Conservation (phyloP, 148 eudicot genomes). For the Cornus florida region DNA sequence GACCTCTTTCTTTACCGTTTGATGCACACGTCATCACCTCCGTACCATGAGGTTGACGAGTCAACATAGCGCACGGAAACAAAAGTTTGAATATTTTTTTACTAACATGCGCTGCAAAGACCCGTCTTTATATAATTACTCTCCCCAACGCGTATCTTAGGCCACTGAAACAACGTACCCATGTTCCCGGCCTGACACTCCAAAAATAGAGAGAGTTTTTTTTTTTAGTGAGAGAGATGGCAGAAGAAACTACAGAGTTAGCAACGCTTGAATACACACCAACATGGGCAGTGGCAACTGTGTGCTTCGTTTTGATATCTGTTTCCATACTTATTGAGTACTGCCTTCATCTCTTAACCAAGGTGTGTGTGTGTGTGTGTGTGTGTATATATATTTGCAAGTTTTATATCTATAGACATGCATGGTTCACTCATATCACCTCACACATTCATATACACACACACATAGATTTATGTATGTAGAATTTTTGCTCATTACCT, state of each 20-base stretch:
- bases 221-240: constrained; percentile 15
- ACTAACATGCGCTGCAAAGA: background rate
- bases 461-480: background rate
- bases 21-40: background rate
- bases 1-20: background rate
- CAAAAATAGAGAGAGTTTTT: constrained; percentile 9
- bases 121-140: background rate
- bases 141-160: background rate
- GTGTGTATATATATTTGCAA: background rate
- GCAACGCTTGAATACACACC: constrained; percentile 29
- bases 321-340: constrained; percentile 41
- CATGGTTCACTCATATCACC: background rate
- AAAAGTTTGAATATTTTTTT: background rate
- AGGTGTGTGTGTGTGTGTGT: constrained; percentile 16
- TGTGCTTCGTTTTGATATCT: constrained; percentile 39
- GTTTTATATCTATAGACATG: background rate
- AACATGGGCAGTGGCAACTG: constrained; percentile 52
- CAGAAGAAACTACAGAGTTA: background rate
- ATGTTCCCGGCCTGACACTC: background rate
- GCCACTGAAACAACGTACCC: background rate
- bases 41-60: background rate
- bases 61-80: background rate
- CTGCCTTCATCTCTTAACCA: constrained; percentile 34
- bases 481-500: background rate
- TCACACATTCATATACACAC: background rate